phyloP scores from a whole-genome alignment of 1,284 basidiomycete species.

The Exobasidium cylindrosporum region DNA sequence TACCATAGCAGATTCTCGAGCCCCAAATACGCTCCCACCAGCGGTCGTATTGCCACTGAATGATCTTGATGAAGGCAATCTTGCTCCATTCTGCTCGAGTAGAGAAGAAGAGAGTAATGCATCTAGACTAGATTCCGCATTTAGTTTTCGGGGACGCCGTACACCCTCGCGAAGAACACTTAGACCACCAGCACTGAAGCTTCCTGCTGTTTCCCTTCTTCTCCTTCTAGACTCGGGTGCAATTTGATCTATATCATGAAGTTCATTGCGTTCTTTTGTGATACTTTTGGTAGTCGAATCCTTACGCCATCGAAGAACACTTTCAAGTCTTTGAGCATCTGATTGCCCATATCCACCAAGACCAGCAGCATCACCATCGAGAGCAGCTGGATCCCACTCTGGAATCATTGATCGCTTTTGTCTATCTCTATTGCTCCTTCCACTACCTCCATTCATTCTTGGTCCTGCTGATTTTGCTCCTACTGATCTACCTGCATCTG shows the following conservation, averaged over 20 bases:
- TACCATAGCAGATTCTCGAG: neutral
- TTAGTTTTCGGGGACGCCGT: slow-evolving; percentile 1
- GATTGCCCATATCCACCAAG: neutral
- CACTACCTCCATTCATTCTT: neutral
- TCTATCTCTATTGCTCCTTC: slow-evolving; percentile 8
- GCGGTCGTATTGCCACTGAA: neutral
- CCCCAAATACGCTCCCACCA: neutral
- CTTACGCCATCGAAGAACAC: neutral
- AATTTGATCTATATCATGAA: neutral
- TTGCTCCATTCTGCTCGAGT: slow-evolving; percentile 1
- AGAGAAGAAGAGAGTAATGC: neutral
- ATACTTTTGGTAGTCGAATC: neutral
- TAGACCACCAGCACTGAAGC: neutral
- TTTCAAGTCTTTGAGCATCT: neutral
- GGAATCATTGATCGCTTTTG: slow-evolving; percentile 19
- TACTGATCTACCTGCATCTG: slow-evolving; percentile 2
- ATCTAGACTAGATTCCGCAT: neutral
- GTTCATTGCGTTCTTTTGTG: neutral
- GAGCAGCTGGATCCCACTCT: slow-evolving; percentile 30
- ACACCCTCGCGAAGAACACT: neutral
- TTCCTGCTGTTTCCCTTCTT: neutral
- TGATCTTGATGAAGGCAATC: neutral
- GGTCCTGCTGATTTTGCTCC: slow-evolving; percentile 17
- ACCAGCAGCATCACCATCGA: slow-evolving; percentile 17
- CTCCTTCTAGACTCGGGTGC: neutral